These are phyloP conservation scores for Daldinia concentrica DNA, from an alignment of 495 filamentous ascomycete species.

Conservation along the genomic window DNA sequence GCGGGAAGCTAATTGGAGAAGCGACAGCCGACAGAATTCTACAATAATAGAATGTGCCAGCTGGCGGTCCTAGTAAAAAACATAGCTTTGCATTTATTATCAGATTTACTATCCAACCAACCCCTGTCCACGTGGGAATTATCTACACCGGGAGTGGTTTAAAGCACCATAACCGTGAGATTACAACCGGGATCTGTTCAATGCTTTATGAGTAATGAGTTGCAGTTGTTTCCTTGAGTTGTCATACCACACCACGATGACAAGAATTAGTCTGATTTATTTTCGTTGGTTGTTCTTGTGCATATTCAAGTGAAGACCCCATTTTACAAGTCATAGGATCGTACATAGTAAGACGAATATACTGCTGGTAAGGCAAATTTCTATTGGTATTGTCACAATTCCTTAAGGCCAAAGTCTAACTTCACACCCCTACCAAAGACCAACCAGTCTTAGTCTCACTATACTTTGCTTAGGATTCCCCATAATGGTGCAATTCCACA, in stretches of 20 bases:
- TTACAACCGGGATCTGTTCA: slow-evolving; percentile 16
- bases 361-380: slow-evolving; percentile 10
- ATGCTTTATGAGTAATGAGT: not conserved
- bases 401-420: slow-evolving; percentile 25
- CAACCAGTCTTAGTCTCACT: slow-evolving; percentile 15
- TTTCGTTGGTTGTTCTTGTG: not conserved
- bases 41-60: slow-evolving; percentile 9
- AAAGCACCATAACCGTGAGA: slow-evolving; percentile 17
- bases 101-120: not conserved
- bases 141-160: slow-evolving; percentile 32
- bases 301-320: too few species aligned
- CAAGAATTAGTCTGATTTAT: not conserved
- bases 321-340: not conserved
- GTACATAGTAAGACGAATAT: not conserved
- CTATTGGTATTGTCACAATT: slow-evolving; percentile 31
- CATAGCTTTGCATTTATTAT: not conserved
- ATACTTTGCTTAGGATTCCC: slow-evolving; percentile 28
- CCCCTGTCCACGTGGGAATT: slow-evolving; percentile 37
- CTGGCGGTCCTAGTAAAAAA: not conserved
- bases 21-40: slow-evolving; percentile 18
- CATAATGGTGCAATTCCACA: slow-evolving; percentile 31
- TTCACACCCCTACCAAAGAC: slow-evolving; percentile 21
- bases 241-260: not conserved
- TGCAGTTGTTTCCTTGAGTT: not conserved
- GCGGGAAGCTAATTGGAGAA: slow-evolving; percentile 3